Base-by-base conservation (phyloP, 345 rosid species). In the Acer saccharum region DNA sequence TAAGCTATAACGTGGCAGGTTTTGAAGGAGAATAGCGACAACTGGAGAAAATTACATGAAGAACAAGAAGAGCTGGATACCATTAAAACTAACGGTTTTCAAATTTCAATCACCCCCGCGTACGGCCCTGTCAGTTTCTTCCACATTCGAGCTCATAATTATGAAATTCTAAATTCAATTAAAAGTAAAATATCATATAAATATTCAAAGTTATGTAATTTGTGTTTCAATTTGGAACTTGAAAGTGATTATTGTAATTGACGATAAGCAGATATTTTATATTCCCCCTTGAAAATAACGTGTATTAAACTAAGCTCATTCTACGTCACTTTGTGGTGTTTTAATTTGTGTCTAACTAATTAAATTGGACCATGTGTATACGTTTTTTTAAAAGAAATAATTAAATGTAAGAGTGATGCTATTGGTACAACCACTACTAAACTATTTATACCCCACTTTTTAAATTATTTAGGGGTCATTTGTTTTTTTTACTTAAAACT, bases 1-100 rank as follows among this genome's bases (percentile, higher is more conserved):
- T 75, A 72, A 80, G 67, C 73, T 66, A 73, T 70, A 82, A 84
- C 85, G 89, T 88, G 89, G 85, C 89, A 68, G 78, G 69, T 58
- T 68, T 81, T 77, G 80, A 83, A 83, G 78, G 80, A 83, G 83
- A 86, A 86, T 76, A 78, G 75, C 82, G 90, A 82, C 86, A 86
- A 84, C 74, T 78, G 82, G 78, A 44, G 75, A 21, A 84, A 82
- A 71, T 81, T 86, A 82, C 65, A 64, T 12, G 39, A 73, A 60
- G 62, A 68, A 43, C 10, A 35, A 35, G 39, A 46, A 83, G 81
- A 84, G 88, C 88, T 88, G 91, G 88, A 88, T 75, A 73, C 83
- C 91, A 84, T 80, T 83, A 71, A 69, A 69, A 69, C 73, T 50
- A 52, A 52, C 35, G 78, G 52, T 54, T 32, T 57, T 14, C 7